Percentiles rank a stretch among this genome's conserved stretches.
These are phyloP conservation scores for Magnolia officinalis DNA, from an alignment of 164 flowering plant genomes.

Conservation along the genomic window DNA sequence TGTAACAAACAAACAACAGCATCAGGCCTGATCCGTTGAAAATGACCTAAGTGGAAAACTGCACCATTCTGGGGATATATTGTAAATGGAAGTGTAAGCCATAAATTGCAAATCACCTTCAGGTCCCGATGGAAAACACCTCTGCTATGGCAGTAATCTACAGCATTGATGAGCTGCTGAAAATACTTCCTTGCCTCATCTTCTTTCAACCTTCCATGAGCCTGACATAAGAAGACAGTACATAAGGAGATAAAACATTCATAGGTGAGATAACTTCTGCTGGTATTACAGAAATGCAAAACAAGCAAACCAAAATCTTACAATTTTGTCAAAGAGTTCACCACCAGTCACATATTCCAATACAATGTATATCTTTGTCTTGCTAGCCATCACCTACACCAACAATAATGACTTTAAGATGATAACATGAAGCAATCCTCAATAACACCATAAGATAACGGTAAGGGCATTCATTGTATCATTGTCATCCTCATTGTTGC, in stretches of 20 bases:
- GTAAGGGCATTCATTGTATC: neutral
- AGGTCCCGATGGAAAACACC: conserved; percentile 93
- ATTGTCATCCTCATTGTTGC: no score
- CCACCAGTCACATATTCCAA: conserved; percentile 91
- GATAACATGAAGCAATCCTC: neutral
- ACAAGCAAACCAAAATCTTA: conserved; percentile 34
- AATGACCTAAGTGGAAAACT: neutral
- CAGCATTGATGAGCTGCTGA: conserved; percentile 92
- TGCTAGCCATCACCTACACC: conserved; percentile 91
- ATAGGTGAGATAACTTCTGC: neutral
- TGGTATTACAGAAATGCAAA: neutral
- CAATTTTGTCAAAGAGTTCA: conserved; percentile 88
- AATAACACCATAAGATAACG: neutral
- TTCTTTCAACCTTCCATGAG: conserved; percentile 81
- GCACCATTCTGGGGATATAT: neutral
- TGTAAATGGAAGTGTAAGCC: neutral
- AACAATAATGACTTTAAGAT: conserved; percentile 5
- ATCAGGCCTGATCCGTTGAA: neutral
- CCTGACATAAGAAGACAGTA: conserved; percentile 29
- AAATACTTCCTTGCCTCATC: conserved; percentile 92
- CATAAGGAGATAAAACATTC: neutral
- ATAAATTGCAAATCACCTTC: conserved; percentile 42
- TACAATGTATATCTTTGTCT: conserved; percentile 88
- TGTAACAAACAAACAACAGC: conserved; percentile 21
- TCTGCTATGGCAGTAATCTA: conserved; percentile 97